These are phyloP conservation scores for Cyberlindnera mrakii DNA, from an alignment of 805 yeast species.

Conservation along the genomic window DNA sequence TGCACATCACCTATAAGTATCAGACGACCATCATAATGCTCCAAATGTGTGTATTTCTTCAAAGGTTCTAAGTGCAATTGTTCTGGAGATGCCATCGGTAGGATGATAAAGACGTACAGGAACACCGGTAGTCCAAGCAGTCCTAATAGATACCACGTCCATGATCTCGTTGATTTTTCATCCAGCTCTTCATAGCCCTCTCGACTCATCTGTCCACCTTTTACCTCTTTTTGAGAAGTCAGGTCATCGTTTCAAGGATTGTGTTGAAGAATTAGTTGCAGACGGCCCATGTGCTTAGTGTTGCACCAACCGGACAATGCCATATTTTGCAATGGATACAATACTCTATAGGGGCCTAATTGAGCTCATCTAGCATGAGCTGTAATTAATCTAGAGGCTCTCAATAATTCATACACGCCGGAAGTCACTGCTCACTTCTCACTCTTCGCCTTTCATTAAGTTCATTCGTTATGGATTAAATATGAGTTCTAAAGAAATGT, in stretches of 20 bases:
- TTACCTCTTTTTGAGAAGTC: no score
- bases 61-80: conserved; percentile 3
- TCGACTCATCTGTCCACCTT: not conserved
- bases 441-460: not conserved
- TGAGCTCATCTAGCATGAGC: no score
- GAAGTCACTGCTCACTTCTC: no score
- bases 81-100: conserved; percentile 8
- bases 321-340: no score
- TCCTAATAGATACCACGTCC: not conserved
- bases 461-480: not conserved
- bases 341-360: no score
- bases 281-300: no score
- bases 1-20: conserved; percentile 85
- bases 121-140: not conserved
- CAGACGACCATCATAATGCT: conserved; percentile 31
- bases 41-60: conserved; percentile 1
- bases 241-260: no score
- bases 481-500: not conserved
- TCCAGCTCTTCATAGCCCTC: conserved; percentile 8
- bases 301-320: no score
- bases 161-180: not conserved
- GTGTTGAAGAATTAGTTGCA: no score
- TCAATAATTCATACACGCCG: no score
- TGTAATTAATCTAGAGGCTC: no score
- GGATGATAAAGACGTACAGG: conserved; percentile 6